Percentiles rank a stretch among this genome's conserved stretches.
phyloP scores from a whole-genome alignment of 2,329 filamentous ascomycete genomes.

The Hymenotorrendiella dingleyae region DNA sequence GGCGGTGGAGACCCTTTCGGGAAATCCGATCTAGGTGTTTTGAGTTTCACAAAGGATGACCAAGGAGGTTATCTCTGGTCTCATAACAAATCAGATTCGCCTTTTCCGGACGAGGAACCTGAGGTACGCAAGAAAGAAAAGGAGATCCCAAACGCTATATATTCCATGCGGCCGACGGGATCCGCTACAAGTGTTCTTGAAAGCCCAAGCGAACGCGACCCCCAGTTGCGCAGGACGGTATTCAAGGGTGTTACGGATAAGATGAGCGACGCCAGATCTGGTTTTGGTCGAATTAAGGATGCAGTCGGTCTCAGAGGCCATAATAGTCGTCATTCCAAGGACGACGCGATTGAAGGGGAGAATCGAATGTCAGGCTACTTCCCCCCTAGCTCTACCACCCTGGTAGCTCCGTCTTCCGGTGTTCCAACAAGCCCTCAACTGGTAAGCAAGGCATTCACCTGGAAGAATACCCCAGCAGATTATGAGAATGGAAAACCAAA shows the following conservation, averaged over 20 bases:
- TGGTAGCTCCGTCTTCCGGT: slow-evolving; percentile 8
- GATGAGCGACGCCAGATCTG: slow-evolving; percentile 74
- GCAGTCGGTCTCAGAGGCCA: slow-evolving; percentile 60
- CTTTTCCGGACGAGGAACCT: slow-evolving; percentile 47
- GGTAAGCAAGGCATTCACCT: slow-evolving; percentile 50
- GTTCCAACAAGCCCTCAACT: slow-evolving; percentile 25
- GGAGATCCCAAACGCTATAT: slow-evolving; percentile 41
- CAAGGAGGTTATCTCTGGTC: slow-evolving; percentile 39
- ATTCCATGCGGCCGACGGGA: slow-evolving; percentile 38
- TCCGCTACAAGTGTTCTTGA: slow-evolving; percentile 44
- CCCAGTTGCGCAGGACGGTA: slow-evolving; percentile 53
- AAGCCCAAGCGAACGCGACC: slow-evolving; percentile 48
- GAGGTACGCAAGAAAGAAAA: slow-evolving; percentile 33
- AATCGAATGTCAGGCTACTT: slow-evolving; percentile 17
- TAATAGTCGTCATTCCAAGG: slow-evolving; percentile 47
- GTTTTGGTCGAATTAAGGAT: slow-evolving; percentile 79
- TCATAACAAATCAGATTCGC: slow-evolving; percentile 44
- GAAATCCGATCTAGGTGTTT: slow-evolving; percentile 37
- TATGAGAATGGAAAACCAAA: slow-evolving; percentile 36
- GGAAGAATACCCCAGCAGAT: slow-evolving; percentile 59
- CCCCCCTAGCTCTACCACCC: slow-evolving; percentile 17
- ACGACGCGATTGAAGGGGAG: slow-evolving; percentile 34
- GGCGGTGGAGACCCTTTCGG: slow-evolving; percentile 36
- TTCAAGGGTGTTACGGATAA: slow-evolving; percentile 77
- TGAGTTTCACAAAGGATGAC: slow-evolving; percentile 54